A percentile compares a stretch with the other conserved stretches of the same genome.
Evolutionary conservation across 192 early-diverging fungal genomes (phyloP).

Genomic region (Umbelopsis sp.): DNA sequence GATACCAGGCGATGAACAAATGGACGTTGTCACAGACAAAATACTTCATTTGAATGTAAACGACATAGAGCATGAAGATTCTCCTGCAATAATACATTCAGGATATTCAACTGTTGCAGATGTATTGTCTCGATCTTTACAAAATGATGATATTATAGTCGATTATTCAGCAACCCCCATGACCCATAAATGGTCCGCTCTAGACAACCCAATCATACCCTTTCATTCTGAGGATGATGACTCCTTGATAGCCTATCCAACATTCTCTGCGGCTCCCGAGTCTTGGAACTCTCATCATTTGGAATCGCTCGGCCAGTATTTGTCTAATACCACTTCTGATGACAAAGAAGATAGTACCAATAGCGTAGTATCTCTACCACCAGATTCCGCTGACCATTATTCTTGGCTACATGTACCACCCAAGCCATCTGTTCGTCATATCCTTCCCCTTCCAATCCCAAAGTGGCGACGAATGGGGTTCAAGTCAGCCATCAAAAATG

Average conservation of each 20-base stretch:
- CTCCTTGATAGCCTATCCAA: neutral
- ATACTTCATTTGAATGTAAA: conserved; percentile 8
- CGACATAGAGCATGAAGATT: neutral
- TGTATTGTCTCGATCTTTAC: neutral
- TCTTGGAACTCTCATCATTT: neutral
- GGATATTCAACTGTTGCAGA: neutral
- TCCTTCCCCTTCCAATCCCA: conserved; percentile 1
- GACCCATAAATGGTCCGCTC: neutral
- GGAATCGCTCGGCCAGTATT: neutral
- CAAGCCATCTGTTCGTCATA: neutral
- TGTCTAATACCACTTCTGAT: neutral
- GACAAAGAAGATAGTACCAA: neutral
- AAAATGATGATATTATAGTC: neutral
- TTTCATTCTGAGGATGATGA: neutral
- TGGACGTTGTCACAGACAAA: neutral
- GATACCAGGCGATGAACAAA: neutral
- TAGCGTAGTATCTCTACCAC: neutral
- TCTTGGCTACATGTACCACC: neutral
- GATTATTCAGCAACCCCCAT: conserved; percentile 13
- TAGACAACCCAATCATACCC: neutral
- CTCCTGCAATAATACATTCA: neutral
- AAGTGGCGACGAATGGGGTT: neutral
- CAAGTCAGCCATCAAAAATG: neutral
- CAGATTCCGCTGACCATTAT: neutral
- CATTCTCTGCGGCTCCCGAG: neutral